Evolutionary conservation across 805 yeast genomes (phyloP).

Genomic region (Candida patagonica): DNA sequence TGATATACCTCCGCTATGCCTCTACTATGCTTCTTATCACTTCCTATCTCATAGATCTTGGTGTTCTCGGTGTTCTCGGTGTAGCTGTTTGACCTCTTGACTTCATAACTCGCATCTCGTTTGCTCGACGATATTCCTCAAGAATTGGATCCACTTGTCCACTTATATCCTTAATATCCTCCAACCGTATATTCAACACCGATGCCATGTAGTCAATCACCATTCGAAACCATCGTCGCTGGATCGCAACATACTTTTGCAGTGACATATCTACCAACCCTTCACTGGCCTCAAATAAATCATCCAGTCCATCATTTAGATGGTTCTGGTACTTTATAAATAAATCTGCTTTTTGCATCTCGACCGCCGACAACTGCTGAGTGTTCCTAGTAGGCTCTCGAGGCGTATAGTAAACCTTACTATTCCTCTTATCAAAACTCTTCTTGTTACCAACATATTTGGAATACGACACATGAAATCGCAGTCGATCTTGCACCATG

Average conservation of each 20-base stretch:
- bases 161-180: slow-evolving; percentile 8
- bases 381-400: not conserved
- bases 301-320: slow-evolving; percentile 18
- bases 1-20: no score
- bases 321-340: slow-evolving; percentile 17
- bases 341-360: slow-evolving; percentile 15
- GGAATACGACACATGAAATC: slow-evolving; percentile 15
- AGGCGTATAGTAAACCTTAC: not conserved
- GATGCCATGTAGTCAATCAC: slow-evolving; percentile 17
- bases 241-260: slow-evolving; percentile 11
- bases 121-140: slow-evolving; percentile 6
- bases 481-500: slow-evolving; percentile 11
- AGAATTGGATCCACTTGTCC: slow-evolving; percentile 10
- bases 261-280: slow-evolving; percentile 12
- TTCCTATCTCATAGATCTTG: no score
- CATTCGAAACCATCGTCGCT: slow-evolving; percentile 18
- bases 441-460: slow-evolving; percentile 14
- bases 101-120: no score
- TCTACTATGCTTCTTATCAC: no score
- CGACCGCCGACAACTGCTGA: slow-evolving; percentile 7
- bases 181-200: slow-evolving; percentile 12
- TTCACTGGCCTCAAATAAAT: slow-evolving; percentile 14
- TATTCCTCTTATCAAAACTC: not conserved
- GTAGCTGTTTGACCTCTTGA: no score
- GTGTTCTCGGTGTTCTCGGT: no score